A percentile compares a stretch with the other conserved stretches of the same genome.
Conservation (phyloP, 2,329 filamentous ascomycete genomes). For the Purpureocillium lavendulum region DNA sequence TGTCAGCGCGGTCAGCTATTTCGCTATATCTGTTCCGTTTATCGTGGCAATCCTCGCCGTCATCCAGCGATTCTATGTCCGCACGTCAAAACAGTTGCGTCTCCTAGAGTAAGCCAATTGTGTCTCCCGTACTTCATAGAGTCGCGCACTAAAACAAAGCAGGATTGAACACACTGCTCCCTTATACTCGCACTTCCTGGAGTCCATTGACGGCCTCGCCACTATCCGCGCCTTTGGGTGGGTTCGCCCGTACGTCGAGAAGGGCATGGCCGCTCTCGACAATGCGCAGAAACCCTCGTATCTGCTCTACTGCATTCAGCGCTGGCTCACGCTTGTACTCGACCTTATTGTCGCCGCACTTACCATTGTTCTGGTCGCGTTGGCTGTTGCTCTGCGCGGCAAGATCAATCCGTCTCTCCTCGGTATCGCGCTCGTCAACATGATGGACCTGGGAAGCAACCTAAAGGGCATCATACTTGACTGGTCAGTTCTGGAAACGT, state of each 20-base stretch:
- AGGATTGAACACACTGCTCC: slow-evolving; percentile 40
- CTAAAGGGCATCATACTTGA: slow-evolving; percentile 18
- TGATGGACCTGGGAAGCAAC: slow-evolving; percentile 17
- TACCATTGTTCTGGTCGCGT: slow-evolving; percentile 25
- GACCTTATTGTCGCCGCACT: slow-evolving; percentile 42
- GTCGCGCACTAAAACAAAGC: no score
- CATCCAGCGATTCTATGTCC: slow-evolving; percentile 44
- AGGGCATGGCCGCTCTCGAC: slow-evolving; percentile 29
- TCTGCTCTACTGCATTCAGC: slow-evolving; percentile 41
- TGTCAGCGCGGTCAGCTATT: slow-evolving; percentile 32
- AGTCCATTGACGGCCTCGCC: slow-evolving; percentile 19
- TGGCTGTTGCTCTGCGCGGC: slow-evolving; percentile 27
- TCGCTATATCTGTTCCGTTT: slow-evolving; percentile 35
- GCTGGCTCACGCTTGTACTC: slow-evolving; percentile 43
- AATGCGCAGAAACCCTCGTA: slow-evolving; percentile 44
- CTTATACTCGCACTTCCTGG: slow-evolving; percentile 23
- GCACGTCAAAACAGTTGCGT: slow-evolving; percentile 29
- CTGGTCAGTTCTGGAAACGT: slow-evolving; percentile 21
- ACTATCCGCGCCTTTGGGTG: slow-evolving; percentile 31
- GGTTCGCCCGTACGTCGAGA: slow-evolving; percentile 26
- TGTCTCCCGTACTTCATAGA: no score
- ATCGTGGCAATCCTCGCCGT: slow-evolving; percentile 30
- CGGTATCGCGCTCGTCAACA: slow-evolving; percentile 28
- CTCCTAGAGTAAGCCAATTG: not conserved
- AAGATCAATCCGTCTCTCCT: slow-evolving; percentile 21